Conservation (phyloP, 2,329 filamentous ascomycete genomes). For the Aureobasidium sp. region DNA sequence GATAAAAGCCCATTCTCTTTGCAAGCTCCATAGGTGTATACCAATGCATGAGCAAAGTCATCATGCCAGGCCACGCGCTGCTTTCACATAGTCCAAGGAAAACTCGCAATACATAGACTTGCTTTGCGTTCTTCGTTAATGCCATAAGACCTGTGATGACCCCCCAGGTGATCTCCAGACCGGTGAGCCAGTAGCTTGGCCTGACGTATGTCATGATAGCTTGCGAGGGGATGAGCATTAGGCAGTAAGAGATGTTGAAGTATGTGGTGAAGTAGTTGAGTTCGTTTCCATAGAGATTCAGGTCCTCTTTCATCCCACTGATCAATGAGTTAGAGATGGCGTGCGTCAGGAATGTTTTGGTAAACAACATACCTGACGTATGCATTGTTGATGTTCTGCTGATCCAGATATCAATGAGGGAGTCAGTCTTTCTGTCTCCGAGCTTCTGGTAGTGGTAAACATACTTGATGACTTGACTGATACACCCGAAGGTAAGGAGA, state of each 20-base stretch:
- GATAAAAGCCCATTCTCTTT: slow-evolving; percentile 23
- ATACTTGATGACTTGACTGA: slow-evolving; percentile 33
- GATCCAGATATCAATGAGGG: slow-evolving; percentile 18
- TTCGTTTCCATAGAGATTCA: slow-evolving; percentile 24
- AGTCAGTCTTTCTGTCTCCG: too few relatives aligned
- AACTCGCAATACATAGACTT: slow-evolving; percentile 25
- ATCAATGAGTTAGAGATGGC: background rate
- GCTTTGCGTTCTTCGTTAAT: slow-evolving; percentile 24
- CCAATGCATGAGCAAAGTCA: slow-evolving; percentile 34
- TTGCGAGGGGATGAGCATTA: slow-evolving; percentile 36
- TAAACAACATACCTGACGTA: background rate
- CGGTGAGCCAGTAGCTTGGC: slow-evolving; percentile 29
- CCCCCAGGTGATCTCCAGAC: slow-evolving; percentile 24
- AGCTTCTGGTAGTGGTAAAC: background rate
- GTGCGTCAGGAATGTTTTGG: too few relatives aligned
- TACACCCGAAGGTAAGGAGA: slow-evolving; percentile 35
- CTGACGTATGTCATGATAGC: slow-evolving; percentile 34
- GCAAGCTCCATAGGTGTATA: slow-evolving; percentile 23
- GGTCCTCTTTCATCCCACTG: slow-evolving; percentile 25
- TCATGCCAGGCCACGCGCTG: slow-evolving; percentile 41
- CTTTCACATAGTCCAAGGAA: slow-evolving; percentile 27
- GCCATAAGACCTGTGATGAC: slow-evolving; percentile 27
- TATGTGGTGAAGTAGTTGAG: slow-evolving; percentile 33
- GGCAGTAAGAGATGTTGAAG: slow-evolving; percentile 35
- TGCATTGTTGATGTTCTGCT: slow-evolving; percentile 25